phyloP scores from a whole-genome alignment of 139 green algal species.

The Chlorella ohadii region DNA sequence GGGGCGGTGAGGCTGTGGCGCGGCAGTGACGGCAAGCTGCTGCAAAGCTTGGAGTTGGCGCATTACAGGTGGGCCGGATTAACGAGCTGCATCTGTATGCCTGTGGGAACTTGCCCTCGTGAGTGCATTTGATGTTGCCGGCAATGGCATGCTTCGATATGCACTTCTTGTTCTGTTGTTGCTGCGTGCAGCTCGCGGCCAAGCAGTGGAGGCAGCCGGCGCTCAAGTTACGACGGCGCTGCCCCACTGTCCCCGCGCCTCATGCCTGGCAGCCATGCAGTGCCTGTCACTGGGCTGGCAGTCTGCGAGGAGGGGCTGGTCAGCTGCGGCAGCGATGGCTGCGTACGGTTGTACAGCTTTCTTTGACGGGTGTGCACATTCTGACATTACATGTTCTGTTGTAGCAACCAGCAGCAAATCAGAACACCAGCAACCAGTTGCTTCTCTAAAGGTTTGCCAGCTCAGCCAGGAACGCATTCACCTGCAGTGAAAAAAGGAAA shows the following conservation, averaged over 20 bases:
- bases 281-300: constrained; percentile 54
- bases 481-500: not conserved
- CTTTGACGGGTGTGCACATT: not conserved
- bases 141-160: too few relatives aligned
- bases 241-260: not conserved
- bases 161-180: too few relatives aligned
- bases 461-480: constrained; percentile 10
- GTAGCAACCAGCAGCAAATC: not conserved
- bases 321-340: constrained; percentile 64
- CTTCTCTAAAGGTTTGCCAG: not conserved
- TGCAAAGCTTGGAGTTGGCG: constrained; percentile 48
- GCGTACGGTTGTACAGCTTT: constrained; percentile 62
- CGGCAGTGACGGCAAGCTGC: constrained; percentile 31
- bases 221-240: not conserved
- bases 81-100: too few relatives aligned
- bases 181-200: constrained; percentile 17
- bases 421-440: not conserved
- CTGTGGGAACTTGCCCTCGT: too few relatives aligned
- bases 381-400: too few relatives aligned
- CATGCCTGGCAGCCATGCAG: not conserved
- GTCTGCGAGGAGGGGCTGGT: constrained; percentile 63
- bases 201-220: not conserved
- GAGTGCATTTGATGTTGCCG: too few relatives aligned
- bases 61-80: constrained; percentile 48
- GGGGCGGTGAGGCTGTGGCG: constrained; percentile 42